Evolutionary conservation across 1,284 basidiomycete species (phyloP), one percentile per base, ranked within the genome.

Genomic region (Testicularia cyperi): DNA sequence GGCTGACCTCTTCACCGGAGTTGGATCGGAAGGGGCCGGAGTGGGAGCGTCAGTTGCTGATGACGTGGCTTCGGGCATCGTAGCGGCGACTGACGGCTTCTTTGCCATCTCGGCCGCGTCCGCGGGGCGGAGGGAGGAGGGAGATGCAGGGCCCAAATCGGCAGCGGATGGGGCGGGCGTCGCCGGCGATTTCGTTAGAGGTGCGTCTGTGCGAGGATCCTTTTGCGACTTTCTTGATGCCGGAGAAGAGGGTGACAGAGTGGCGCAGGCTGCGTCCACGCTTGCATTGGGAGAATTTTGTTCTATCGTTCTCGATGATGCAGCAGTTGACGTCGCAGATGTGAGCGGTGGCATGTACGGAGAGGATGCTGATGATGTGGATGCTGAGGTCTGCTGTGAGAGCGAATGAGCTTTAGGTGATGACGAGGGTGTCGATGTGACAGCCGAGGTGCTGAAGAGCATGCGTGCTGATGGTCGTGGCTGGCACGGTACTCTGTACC

Each of bases 171-270:
- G 45, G 13, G 44, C 42, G 8, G 60, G 45, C 13, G 65, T 44
- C 0, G 60, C 60, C 2, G 58, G 43, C 5, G 58, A 45, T 8
- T 44, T 44, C 3, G 49, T 29, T 13, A 48, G 44, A 10, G 43
- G 42, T 22, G 56, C 21, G 26, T 43, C 24, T 31, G 22, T 40
- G 6, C 57, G 51, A 15, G 57, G 57, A 38, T 61, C 48, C 23
- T 56, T 61, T 16, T 65, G 62, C 29, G 57, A 65, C 33, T 53
- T 55, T 26, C 54, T 61, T 6, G 62, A 52, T 2, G 67, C 47
- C 10, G 67, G 67, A 2, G 67, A 70, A 2, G 60, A 65, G 2
- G 68, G 51, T 10, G 62, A 63, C 2, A 70, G 44, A 1, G 62
- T 56, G 2, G 65, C 56, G 31, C 68, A 70, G 9, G 68, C 65